A percentile compares a stretch with the other conserved stretches of the same genome.
phyloP scores from a whole-genome alignment of 352 stramenopile species.

The Phytopythium montanum region DNA sequence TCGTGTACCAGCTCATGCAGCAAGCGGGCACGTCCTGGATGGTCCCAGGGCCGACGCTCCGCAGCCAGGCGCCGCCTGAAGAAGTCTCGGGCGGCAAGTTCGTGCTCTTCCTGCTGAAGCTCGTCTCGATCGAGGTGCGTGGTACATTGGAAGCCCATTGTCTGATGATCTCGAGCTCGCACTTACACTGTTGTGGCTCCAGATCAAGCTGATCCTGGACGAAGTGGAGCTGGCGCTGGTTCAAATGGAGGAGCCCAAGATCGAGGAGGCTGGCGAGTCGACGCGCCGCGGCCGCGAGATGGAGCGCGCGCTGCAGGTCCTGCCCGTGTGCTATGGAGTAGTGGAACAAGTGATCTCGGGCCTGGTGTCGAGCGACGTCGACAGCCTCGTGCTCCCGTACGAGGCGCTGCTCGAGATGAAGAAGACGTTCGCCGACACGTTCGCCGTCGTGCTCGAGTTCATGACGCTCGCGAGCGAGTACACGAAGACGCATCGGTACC shows the following conservation, averaged over 20 bases:
- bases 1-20: conserved; percentile 61
- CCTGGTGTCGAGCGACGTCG: conserved; percentile 49
- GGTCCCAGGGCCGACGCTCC: conserved; percentile 49
- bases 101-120: conserved; percentile 69
- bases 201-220: conserved; percentile 87
- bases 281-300: conserved; percentile 49
- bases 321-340: conserved; percentile 77
- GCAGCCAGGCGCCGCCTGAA: conserved; percentile 35
- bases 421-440: conserved; percentile 59
- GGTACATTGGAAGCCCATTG: not conserved
- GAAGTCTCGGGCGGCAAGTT: conserved; percentile 72
- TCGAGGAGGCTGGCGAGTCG: conserved; percentile 41
- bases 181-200: not conserved
- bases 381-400: conserved; percentile 47
- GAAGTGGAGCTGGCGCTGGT: conserved; percentile 72
- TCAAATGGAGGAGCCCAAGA: conserved; percentile 53
- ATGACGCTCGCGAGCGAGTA: conserved; percentile 64
- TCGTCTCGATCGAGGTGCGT: conserved; percentile 73
- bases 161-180: not conserved
- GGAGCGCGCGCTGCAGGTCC: conserved; percentile 43
- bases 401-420: conserved; percentile 76
- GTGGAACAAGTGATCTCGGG: conserved; percentile 67
- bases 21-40: conserved; percentile 61
- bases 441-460: conserved; percentile 68
- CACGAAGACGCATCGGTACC: conserved; percentile 68